phyloP scores from a whole-genome alignment of 2,329 filamentous ascomycete genomes.

The Talaromyces sp. region DNA sequence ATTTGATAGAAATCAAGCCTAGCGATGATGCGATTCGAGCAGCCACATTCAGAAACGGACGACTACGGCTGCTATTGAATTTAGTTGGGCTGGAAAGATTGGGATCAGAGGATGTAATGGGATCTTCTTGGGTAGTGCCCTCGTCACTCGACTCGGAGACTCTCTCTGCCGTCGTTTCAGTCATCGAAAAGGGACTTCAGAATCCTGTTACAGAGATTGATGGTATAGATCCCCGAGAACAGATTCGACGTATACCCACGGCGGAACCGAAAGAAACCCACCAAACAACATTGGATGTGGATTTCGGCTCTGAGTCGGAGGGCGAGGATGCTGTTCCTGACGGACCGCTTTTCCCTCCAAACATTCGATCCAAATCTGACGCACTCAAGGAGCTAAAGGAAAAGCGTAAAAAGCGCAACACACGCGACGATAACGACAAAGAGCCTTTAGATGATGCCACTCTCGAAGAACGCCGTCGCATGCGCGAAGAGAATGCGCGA shows the following conservation, averaged over 20 bases:
- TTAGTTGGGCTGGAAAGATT: slow-evolving; percentile 67
- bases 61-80: slow-evolving; percentile 79
- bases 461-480: slow-evolving; percentile 57
- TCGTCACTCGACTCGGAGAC: slow-evolving; percentile 60
- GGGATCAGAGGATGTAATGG: slow-evolving; percentile 66
- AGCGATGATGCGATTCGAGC: slow-evolving; percentile 64
- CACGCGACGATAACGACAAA: slow-evolving; percentile 39
- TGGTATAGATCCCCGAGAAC: slow-evolving; percentile 68
- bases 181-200: slow-evolving; percentile 75
- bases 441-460: slow-evolving; percentile 63
- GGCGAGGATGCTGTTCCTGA: slow-evolving; percentile 57
- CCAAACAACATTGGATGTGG: slow-evolving; percentile 46
- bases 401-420: slow-evolving; percentile 57
- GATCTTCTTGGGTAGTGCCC: slow-evolving; percentile 76
- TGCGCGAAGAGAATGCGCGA: slow-evolving; percentile 64
- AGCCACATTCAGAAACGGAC: slow-evolving; percentile 84
- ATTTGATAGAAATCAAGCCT: slow-evolving; percentile 54
- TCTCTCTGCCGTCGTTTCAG: slow-evolving; percentile 65
- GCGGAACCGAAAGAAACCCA: slow-evolving; percentile 36
- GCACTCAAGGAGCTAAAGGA: slow-evolving; percentile 58
- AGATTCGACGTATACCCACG: slow-evolving; percentile 67
- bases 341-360: slow-evolving; percentile 64
- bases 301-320: slow-evolving; percentile 69
- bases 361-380: slow-evolving; percentile 48
- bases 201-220: slow-evolving; percentile 74